phyloP scores from a whole-genome alignment of 176 grass and related monocot species.

The Musa troglodytarum region DNA sequence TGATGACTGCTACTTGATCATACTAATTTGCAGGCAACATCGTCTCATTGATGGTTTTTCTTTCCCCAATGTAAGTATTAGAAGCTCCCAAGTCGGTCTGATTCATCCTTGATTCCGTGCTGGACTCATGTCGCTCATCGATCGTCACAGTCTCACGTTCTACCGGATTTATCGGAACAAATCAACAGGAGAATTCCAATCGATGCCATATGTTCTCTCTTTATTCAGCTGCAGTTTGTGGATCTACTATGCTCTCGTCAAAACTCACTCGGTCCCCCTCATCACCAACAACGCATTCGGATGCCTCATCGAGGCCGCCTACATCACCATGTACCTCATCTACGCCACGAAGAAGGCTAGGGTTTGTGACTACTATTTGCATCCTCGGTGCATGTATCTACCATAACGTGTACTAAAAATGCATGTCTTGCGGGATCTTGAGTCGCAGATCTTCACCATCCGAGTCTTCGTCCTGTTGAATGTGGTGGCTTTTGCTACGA shows the following conservation, averaged over 20 bases:
- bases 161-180: conserved; percentile 61
- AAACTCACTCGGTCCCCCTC: conserved; percentile 46
- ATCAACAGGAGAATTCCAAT: conserved; percentile 76
- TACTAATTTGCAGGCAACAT: conserved; percentile 47
- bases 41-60: conserved; percentile 76
- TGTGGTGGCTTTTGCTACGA: conserved; percentile 42
- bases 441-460: conserved; percentile 43
- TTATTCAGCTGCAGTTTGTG: conserved; percentile 82
- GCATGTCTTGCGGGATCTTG: background rate
- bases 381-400: background rate
- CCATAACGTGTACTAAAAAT: background rate
- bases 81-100: background rate
- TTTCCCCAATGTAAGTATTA: conserved; percentile 62
- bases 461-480: conserved; percentile 58
- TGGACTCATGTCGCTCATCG: no score
- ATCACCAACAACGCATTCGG: conserved; percentile 67
- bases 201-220: conserved; percentile 74
- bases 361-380: background rate
- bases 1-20: no score
- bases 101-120: background rate
- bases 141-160: conserved; percentile 54
- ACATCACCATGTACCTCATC: conserved; percentile 49
- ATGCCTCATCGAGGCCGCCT: conserved; percentile 76
- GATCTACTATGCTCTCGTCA: conserved; percentile 82
- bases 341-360: conserved; percentile 56